Base-by-base conservation (phyloP, 768 basidiomycete genomes). In the Podaxis rugospora region DNA sequence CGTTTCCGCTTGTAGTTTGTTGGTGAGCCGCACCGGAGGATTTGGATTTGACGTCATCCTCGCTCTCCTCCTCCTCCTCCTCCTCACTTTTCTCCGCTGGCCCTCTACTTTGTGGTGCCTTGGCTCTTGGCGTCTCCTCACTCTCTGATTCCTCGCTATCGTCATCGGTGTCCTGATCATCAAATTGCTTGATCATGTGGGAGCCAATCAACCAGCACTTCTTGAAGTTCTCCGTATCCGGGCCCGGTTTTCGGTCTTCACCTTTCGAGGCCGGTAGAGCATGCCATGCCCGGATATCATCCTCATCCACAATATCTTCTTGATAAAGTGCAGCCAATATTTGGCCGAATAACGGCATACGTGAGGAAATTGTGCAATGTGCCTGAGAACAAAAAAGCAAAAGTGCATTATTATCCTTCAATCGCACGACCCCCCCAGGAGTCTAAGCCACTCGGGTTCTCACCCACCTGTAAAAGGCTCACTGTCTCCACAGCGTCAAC, bases 221-320 rank as follows among this genome's bases (percentile, higher is more conserved):
- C 68, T 79, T 77, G 55, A 89, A 68, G 66, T 86, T 88, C 57
- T 87, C 88, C 35, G 71, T 69, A 39, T 77, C 67, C 21, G 66
- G 63, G 3, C 76, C 77, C 11, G 73, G 63, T 55, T 77, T 78
- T 23, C 77, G 64, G 6, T 77, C 82, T 55, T 76, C 77, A 35
- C 81, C 90, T 68, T 78, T 80, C 28, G 86, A 83, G 51, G 69
- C 75, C 23, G 83, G 80, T 53, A 75, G 78, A 56, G 71, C 76
- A 72, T 95, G 88, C 96, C 96, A 99, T 52, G 76, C 79, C n/a
- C 92, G 85, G 65, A 98, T 89, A 64, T 93, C 89, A 54, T 93
- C 90, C 67, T 95, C 94, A 52, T 92, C 91, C 2, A 97, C 87
- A 49, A 97, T 83, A 70, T 99, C 96, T n/a, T 82, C 81, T 69